Evolutionary conservation across 495 filamentous ascomycete genomes (phyloP), one percentile per base, ranked within the genome.

Genomic region (Hypoxylon fuscum): DNA sequence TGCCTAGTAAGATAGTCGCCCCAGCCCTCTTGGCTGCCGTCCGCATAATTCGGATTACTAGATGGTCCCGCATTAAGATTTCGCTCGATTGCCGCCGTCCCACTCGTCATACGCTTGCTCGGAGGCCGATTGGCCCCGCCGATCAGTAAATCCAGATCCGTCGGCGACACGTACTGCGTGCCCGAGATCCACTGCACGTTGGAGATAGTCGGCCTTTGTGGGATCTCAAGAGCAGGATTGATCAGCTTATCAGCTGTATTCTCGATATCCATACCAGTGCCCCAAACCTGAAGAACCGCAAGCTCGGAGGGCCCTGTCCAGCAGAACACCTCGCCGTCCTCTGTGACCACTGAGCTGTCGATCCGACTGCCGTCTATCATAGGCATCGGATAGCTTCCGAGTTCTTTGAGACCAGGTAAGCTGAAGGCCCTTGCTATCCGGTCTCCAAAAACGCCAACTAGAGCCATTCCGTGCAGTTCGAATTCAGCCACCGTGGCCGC

Each of bases 121-220:
- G 91, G 88, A 10, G 94, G 95, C 9, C 95, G 84, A 62, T 93
- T 87, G 23, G 92, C 87, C 0, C 95, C 95, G 27, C 95, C 93
- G 58, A 98, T 95, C 31, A 98, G 74, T 6, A 96, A 72, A 63
- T 98, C 95, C 77, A 98, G 85, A 71, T 98, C 96, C n/a, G 88
- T 79, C 11, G 91, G 88, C 14, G 90, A 90, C 29, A 98, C 80
- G 59, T 96, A 90, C 73, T 97, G 94, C 10, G 96, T 97, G 1
- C 95, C 96, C 0, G 93, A 87, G 34, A 98, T 91, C 95, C 95
- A 98, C 72, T 97, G 91, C 17, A 98, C 70, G 62, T 95, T 97
- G 7, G 90, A 93, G 42, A 98, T 98, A 1, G 93, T 96, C n/a
- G 95, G 96, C 25, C 95, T 84, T 11, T 90, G 81, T 2, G 94